Base-by-base conservation (phyloP, 768 basidiomycete species). In the Cubamyces lactineus region DNA sequence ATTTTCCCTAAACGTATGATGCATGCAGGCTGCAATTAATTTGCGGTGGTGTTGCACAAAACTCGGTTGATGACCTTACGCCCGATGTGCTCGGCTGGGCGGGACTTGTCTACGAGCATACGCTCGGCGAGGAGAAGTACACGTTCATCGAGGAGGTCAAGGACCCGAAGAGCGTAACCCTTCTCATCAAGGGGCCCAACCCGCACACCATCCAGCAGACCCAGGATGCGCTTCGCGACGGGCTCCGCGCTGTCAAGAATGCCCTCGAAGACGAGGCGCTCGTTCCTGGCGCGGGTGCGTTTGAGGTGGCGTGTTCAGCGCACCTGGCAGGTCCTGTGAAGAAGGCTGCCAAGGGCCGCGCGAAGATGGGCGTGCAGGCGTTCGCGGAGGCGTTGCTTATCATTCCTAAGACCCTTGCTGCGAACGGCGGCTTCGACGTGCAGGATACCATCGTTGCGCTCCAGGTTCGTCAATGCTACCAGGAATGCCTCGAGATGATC, bases 71-170 rank as follows among this genome's bases (percentile, higher is more conserved):
- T 68, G 96, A 99, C 72, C 83, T 99, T 52, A 87, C 86, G 1
- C 94, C 96, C 15, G 89, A 90, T 55, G 82, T 94, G 38, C 87
- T 99, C 52, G 97, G 97, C 34, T 97, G 93, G 91, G 97, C 97
- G 43, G 97, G 97, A 9, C 86, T 98, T 64, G 94, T 99, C 30
- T 99, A 99, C 79, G 97, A 99, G 77, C 95, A 98, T 77, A 98
- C 96, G 19, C 85, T 99, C 34, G 97, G 97, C 66, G 97, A 99
- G 78, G 97, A 99, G 73, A 99, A 98, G 73, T 99, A 84, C 76
- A 99, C 97, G 0, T 98, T 98, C 72, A 81, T 99, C 57, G 97
- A 98, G 76, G 92, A 99, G 66, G 96, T 98, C 75, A 93, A 90
- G 76, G 86, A 89, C 62, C 96, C 97, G 28, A 96, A 92, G 82